Conservation (phyloP, 2,329 filamentous ascomycete species). For the Aspergillus tubingensis region DNA sequence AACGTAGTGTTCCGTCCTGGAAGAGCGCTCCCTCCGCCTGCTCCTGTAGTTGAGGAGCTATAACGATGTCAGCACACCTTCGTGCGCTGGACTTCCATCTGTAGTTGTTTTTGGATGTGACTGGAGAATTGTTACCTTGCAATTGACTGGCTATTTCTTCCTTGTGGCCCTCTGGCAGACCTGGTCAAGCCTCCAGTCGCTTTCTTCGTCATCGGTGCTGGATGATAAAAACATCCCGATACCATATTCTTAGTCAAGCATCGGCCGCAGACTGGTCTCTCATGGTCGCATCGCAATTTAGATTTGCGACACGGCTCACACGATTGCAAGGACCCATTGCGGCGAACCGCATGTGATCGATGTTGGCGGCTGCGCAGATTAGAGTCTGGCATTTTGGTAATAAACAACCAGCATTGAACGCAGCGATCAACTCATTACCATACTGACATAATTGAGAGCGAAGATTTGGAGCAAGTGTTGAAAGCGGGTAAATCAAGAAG, state of each 20-base stretch:
- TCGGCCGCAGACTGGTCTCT: constrained; percentile 35
- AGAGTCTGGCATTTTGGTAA: background rate
- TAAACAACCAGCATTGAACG: background rate
- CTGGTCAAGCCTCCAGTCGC: constrained; percentile 16
- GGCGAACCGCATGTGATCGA: constrained; percentile 32
- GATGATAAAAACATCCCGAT: constrained; percentile 40
- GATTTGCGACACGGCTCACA: constrained; percentile 43
- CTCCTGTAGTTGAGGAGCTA: constrained; percentile 29
- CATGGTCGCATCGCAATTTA: constrained; percentile 41
- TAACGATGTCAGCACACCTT: constrained; percentile 1
- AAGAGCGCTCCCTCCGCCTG: constrained; percentile 16
- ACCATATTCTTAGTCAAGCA: constrained; percentile 33
- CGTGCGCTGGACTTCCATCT: background rate
- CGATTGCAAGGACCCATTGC: constrained; percentile 40
- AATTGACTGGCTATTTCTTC: constrained; percentile 22
- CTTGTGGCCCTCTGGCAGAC: constrained; percentile 16
- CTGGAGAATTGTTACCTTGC: constrained; percentile 24
- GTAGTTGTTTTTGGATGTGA: background rate
- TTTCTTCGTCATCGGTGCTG: constrained; percentile 42
- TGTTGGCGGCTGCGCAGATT: background rate
- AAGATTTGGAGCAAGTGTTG: background rate
- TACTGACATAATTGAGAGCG: background rate
- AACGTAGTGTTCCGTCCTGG: constrained; percentile 22
- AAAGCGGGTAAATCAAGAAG: background rate
- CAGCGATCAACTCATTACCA: background rate